phyloP scores from a whole-genome alignment of 2,329 filamentous ascomycete genomes.

The Chrysosporium queenslandicum region DNA sequence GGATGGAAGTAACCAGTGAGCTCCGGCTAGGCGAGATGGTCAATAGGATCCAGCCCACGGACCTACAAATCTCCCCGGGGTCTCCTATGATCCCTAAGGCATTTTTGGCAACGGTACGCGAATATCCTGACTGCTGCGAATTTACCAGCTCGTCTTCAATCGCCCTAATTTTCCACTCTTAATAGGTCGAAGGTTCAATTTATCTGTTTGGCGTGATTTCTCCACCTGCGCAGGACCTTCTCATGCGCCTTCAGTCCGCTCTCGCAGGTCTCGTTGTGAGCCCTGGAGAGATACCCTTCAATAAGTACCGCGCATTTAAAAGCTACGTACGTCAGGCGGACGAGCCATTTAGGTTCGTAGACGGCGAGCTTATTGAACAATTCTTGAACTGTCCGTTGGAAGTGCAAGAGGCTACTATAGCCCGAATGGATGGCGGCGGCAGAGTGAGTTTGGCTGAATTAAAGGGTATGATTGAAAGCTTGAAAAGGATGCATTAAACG shows the following conservation, averaged over 20 bases:
- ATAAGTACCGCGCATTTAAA: constrained; percentile 70
- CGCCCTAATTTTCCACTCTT: constrained; percentile 1
- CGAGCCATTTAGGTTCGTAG: constrained; percentile 77
- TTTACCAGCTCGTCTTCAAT: neutral
- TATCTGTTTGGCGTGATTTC: constrained; percentile 80
- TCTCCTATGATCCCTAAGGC: constrained; percentile 68
- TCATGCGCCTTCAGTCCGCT: constrained; percentile 68
- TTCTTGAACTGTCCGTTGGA: constrained; percentile 63
- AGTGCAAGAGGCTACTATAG: constrained; percentile 45
- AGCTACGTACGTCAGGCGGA: constrained; percentile 60
- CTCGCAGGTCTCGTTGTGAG: constrained; percentile 58
- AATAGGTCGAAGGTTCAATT: constrained; percentile 74
- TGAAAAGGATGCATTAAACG: constrained; percentile 42
- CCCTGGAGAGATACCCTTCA: constrained; percentile 66
- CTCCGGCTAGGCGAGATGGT: constrained; percentile 86
- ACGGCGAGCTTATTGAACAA: constrained; percentile 79
- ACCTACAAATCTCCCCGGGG: constrained; percentile 53
- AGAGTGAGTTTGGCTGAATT: constrained; percentile 47
- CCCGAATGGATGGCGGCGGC: constrained; percentile 42
- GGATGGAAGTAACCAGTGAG: constrained; percentile 66
- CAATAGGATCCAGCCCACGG: constrained; percentile 70
- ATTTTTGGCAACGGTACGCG: constrained; percentile 74
- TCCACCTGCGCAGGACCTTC: constrained; percentile 60
- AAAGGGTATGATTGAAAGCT: constrained; percentile 51
- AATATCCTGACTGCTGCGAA: neutral